Base-by-base conservation (phyloP, 1,284 basidiomycete genomes). In the Leccinum solheimii region DNA sequence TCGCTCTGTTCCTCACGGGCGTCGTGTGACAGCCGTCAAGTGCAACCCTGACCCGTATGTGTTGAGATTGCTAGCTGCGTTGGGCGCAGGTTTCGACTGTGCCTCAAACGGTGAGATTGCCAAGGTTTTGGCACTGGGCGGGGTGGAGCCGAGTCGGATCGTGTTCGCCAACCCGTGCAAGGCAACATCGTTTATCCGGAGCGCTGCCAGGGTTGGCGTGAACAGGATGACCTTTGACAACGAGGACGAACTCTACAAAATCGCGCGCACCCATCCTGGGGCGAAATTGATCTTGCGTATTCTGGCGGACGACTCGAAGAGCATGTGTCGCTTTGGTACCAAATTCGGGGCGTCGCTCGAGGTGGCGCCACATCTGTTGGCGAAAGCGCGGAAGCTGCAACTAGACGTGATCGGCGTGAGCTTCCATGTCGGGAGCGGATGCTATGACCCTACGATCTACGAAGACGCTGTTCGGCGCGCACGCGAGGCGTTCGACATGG, bases 141-240 rank as follows among this genome's bases (percentile, higher is more conserved):
- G 84, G 23, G 79, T 92, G 60, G 81, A 83, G 60, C 88, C 95
- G 1, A 81, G 82, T 19, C 86, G 92, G 62, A 93, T 99, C 81
- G 95, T 99, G 73, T 99, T 96, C 74, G 97, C 97, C 68, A 99
- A 99, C 79, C 97, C 97, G 0, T 99, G 97, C 89, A 99, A 99
- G 80, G 94, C 97, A 1, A 83, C 87, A 8, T 97, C 94, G 8
- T 98, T 97, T 78, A 86, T 99, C 67, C 92, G 95, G 61, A 87
- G 88, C 67, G 93, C 97, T 13, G 87, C 87, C 40, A 85, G 84
- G 66, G 77, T 83, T 30, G 90, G 91, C 26, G 95, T 99, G 54
- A 85, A 93, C 70, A 88, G 87, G 79, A 98, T 98, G 93, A 98
- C 97, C 0, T 99, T 99, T 73, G 97, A 99, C 80, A 99, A 99